A percentile compares a stretch with the other conserved stretches of the same genome.
Conservation (phyloP, 1,284 basidiomycete genomes). For the Apiotrichum montevideense region DNA sequence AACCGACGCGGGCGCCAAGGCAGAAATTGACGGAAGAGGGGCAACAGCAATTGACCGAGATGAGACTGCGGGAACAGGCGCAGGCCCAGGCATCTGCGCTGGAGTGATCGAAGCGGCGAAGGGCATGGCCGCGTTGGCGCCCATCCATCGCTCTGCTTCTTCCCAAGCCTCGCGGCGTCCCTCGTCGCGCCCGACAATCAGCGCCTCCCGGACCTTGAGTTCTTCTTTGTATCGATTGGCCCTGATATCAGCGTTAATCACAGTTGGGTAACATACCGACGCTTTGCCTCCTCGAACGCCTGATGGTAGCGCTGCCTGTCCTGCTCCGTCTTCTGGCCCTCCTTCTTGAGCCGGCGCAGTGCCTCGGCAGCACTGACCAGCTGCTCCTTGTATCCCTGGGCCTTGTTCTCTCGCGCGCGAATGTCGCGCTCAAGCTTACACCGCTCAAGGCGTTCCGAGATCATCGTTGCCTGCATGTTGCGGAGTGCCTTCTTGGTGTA, state of each 20-base stretch:
- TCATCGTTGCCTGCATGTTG: slow-evolving; percentile 38
- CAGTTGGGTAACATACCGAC: slow-evolving; percentile 25
- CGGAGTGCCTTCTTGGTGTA: slow-evolving; percentile 33
- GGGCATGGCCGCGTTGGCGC: not conserved
- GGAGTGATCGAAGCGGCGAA: not conserved
- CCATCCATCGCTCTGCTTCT: slow-evolving; percentile 40
- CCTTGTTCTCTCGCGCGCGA: not conserved
- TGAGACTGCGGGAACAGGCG: not conserved
- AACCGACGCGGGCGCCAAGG: not conserved
- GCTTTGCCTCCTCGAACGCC: slow-evolving; percentile 37
- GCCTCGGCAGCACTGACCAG: slow-evolving; percentile 36
- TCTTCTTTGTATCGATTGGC: slow-evolving; percentile 39
- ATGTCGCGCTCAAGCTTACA: slow-evolving; percentile 26
- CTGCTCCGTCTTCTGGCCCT: slow-evolving; percentile 38
- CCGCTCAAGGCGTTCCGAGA: slow-evolving; percentile 38
- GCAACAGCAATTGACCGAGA: too few relatives aligned
- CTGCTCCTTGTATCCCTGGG: slow-evolving; percentile 30
- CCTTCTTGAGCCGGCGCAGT: slow-evolving; percentile 36
- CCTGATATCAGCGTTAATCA: slow-evolving; percentile 15
- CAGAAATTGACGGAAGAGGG: too few relatives aligned
- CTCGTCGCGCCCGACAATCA: slow-evolving; percentile 36
- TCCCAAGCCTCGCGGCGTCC: slow-evolving; percentile 43
- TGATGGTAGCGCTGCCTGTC: slow-evolving; percentile 31
- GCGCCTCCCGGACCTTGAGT: slow-evolving; percentile 38
- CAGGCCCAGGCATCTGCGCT: not conserved